phyloP scores from a whole-genome alignment of 2,329 filamentous ascomycete species.

The Camillea tinctor region DNA sequence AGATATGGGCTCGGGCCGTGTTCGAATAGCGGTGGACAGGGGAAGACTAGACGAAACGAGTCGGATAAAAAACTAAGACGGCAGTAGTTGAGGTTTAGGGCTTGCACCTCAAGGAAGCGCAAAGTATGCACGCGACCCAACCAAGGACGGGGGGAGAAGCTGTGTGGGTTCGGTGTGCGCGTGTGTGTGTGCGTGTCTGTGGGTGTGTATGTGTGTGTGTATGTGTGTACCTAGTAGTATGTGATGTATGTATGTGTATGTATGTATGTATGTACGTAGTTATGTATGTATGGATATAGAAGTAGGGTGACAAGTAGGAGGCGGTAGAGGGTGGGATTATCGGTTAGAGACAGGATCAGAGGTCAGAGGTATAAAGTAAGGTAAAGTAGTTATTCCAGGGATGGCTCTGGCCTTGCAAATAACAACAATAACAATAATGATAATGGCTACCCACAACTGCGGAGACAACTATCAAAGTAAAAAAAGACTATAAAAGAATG shows the following conservation, averaged over 20 bases:
- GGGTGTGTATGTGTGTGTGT: background rate
- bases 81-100: background rate
- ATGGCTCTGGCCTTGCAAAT: background rate
- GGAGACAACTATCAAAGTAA: background rate
- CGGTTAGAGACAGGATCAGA: no score
- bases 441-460: no score
- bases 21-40: background rate
- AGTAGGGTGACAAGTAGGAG: slow-evolving; percentile 5
- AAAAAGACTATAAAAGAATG: no score
- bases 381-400: background rate
- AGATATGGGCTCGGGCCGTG: background rate
- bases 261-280: background rate
- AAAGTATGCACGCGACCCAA: background rate
- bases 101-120: background rate
- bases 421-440: background rate
- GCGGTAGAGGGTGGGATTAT: background rate
- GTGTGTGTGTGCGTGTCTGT: background rate
- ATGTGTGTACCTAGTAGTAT: background rate
- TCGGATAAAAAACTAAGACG: background rate
- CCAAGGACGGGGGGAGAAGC: background rate
- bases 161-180: background rate
- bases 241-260: background rate
- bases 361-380: no score
- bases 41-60: background rate
- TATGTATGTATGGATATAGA: background rate